Base-by-base conservation (phyloP, 1,284 basidiomycete genomes). In the Pyrrhoderma lamaoense region DNA sequence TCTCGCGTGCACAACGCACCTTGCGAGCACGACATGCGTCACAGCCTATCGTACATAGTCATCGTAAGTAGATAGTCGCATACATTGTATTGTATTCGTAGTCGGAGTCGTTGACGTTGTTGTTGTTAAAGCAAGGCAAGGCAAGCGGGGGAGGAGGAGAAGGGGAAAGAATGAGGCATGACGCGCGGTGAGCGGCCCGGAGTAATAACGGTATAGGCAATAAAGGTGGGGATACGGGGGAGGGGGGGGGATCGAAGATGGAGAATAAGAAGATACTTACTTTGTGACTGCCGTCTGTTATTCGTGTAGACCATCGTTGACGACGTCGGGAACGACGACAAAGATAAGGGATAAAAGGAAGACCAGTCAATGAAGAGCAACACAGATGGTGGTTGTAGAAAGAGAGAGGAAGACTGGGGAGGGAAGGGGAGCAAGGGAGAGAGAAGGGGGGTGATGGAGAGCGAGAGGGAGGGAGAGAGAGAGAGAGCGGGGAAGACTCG, bases 21-120 rank as follows among this genome's bases (percentile, higher is more conserved):
- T 89, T 89, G 65, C 86, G 82, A 13, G 86, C 85, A 60, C 85
- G 73, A 66, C 86, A 89, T 47, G 87, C 87, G 70, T 89, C 86
- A 66, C 87, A 89, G 64, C 86, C 87, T 89, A 61, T 47, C 11
- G 27, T 5, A n/a, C n/a, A n/a, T n/a, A n/a, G n/a, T n/a, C n/a
- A n/a, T n/a, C n/a, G n/a, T n/a, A n/a, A n/a, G n/a, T n/a, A n/a
- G n/a, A n/a, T n/a, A n/a, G n/a, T n/a, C n/a, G n/a, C n/a, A n/a
- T n/a, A n/a, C n/a, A n/a, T n/a, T n/a, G n/a, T n/a, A n/a, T n/a
- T n/a, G n/a, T n/a, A n/a, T n/a, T n/a, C n/a, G n/a, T n/a, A n/a
- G n/a, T n/a, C n/a, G n/a, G n/a, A n/a, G n/a, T n/a, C n/a, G n/a
- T n/a, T n/a, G n/a, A n/a, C n/a, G n/a, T n/a, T n/a, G n/a, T n/a